A percentile compares a stretch with the other conserved stretches of the same genome.
Evolutionary conservation across 2,329 filamentous ascomycete genomes (phyloP).

Genomic region (Cladophialophora carrionii): DNA sequence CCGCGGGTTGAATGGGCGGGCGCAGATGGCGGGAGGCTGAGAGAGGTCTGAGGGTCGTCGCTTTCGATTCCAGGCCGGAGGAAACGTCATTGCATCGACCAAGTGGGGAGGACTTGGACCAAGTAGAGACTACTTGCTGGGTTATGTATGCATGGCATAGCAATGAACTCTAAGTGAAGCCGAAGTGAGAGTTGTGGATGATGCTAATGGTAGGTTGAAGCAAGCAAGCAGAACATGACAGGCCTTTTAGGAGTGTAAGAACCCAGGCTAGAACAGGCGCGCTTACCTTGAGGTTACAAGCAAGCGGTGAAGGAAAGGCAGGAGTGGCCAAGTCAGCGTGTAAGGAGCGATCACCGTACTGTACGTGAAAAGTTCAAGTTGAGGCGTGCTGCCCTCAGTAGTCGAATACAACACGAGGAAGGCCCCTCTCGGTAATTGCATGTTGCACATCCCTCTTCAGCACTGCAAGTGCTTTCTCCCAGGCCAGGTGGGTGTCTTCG

Average conservation of each 20-base stretch:
- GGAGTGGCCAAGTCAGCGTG: background rate
- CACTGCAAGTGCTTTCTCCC: constrained; percentile 45
- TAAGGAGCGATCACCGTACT: background rate
- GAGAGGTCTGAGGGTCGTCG: constrained; percentile 16
- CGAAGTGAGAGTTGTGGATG: constrained; percentile 16
- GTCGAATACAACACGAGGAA: constrained; percentile 58
- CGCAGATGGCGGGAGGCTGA: constrained; percentile 3
- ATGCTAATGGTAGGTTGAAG: constrained; percentile 9
- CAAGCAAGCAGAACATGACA: background rate
- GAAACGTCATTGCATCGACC: constrained; percentile 26
- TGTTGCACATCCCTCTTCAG: constrained; percentile 56
- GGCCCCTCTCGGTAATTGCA: constrained; percentile 60
- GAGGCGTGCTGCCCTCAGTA: constrained; percentile 15
- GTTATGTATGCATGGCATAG: constrained; percentile 19
- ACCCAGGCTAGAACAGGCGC: background rate
- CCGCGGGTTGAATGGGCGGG: constrained; percentile 12
- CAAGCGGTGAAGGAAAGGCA: background rate
- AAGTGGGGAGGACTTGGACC: background rate
- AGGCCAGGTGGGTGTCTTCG: constrained; percentile 50
- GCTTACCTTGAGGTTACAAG: background rate
- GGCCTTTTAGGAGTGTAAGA: background rate
- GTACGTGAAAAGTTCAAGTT: background rate
- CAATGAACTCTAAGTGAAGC: constrained; percentile 12
- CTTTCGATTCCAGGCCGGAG: constrained; percentile 30
- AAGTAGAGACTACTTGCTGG: background rate